Evolutionary conservation across 192 early-diverging fungal species (phyloP), one percentile per base, ranked within the genome.

Genomic region (Entomortierella chlamydospora): DNA sequence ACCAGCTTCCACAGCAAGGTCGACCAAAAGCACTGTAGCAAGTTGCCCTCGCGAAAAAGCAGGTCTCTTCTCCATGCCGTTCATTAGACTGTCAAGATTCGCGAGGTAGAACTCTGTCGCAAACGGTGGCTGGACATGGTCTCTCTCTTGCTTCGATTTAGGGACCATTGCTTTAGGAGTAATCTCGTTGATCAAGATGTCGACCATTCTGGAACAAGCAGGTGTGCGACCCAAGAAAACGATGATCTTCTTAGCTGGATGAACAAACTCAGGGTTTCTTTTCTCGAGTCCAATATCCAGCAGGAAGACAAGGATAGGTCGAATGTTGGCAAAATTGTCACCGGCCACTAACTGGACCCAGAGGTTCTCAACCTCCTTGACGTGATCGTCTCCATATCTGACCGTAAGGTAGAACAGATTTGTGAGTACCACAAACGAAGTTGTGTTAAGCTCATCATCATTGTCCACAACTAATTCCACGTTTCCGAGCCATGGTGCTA

Each of bases 381-480:
- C 84, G 74, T 89, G 92, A 9, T 90, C 83, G 68, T 96, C 93
- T 26, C 92, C 93, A 72, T 91, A 94, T 56, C 89, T 91, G 45
- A 94, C 84, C 10, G 93, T 97, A 28, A 97, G 84, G 65, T 92
- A 96, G 59, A 94, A 93, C 1, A 97, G 62, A 70, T 95, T 93
- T 12, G 88, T 90, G 20, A 95, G 76, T 11, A 96, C 79, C 45
- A 86, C 88, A 66, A 77, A 87, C 1, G 84, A 87, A 18, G 85
- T 86, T 42, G 66, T 64, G 30, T 68, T 81, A 13, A 89, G 70
- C 53, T 85, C 86, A 2, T 73, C 70, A 18, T 85, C 79, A 39
- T 80, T 81, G 9, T 79, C 73, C 20, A 81, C 78, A 4, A 84
- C 63, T 30, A 93, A 72, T 50, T 95, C 90, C 10, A 95, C 79